Conservation (phyloP, 164 flowering plant species). For the Nymphaea colorata region DNA sequence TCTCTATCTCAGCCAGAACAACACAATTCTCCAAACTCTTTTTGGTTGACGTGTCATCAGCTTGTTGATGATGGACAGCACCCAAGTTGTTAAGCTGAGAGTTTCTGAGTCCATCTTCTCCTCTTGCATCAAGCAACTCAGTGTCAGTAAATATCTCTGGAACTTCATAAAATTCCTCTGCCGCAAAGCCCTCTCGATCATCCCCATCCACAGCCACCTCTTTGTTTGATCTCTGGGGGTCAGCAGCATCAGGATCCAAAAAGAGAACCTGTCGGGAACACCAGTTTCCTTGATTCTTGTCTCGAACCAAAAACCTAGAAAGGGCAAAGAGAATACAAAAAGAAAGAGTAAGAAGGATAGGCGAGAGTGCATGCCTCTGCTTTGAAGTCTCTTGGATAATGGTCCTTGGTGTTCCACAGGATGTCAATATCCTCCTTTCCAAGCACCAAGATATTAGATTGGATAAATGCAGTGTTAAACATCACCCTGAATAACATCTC, state of each 20-base stretch:
- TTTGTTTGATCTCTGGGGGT: conserved; percentile 34
- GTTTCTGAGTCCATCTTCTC: not conserved
- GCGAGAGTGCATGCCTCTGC: conserved; percentile 56
- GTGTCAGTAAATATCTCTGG: conserved; percentile 61
- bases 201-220: conserved; percentile 35
- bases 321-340: not conserved
- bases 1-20: not conserved
- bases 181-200: conserved; percentile 43
- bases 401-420: conserved; percentile 74
- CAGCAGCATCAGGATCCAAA: conserved; percentile 50
- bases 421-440: conserved; percentile 75
- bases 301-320: too few relatives aligned
- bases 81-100: not conserved
- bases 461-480: conserved; percentile 81
- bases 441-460: conserved; percentile 49
- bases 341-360: not conserved
- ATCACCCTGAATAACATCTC: conserved; percentile 75
- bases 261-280: conserved; percentile 64
- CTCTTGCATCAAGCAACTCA: not conserved
- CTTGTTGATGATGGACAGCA: not conserved
- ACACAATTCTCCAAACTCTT: not conserved
- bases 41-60: not conserved
- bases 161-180: conserved; percentile 92
- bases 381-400: conserved; percentile 61
- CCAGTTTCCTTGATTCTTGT: too few relatives aligned